phyloP scores from a whole-genome alignment of 1,284 basidiomycete genomes.

The Coriolopsis trogii region DNA sequence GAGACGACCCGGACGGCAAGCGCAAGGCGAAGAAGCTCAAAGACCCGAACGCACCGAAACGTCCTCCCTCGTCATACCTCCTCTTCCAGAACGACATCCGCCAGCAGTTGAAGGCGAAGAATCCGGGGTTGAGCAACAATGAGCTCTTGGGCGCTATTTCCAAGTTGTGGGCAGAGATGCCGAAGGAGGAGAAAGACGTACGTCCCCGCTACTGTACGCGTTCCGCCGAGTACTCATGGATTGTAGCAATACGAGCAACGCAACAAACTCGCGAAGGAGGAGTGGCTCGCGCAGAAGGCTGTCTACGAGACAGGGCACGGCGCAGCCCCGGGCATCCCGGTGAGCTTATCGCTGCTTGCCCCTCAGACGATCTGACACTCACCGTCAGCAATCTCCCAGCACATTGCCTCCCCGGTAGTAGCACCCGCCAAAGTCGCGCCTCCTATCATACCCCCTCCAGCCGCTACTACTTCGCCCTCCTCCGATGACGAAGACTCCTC shows the following conservation, averaged over 20 bases:
- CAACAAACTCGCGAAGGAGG: conserved; percentile 39
- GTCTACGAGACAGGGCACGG: conserved; percentile 32
- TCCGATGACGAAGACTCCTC: not conserved
- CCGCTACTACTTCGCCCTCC: too few species aligned
- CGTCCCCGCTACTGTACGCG: conserved; percentile 20
- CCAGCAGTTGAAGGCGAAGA: conserved; percentile 64
- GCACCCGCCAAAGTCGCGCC: too few species aligned
- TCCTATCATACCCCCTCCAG: too few species aligned
- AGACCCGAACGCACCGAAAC: conserved; percentile 94
- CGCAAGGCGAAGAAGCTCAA: conserved; percentile 60
- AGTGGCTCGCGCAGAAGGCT: conserved; percentile 37
- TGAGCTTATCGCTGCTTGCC: conserved; percentile 2
- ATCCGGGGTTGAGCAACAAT: conserved; percentile 69
- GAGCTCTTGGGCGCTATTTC: conserved; percentile 78
- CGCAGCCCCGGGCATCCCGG: conserved; percentile 3
- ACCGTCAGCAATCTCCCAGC: not conserved
- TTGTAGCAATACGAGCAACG: conserved; percentile 40
- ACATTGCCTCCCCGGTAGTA: too few species aligned
- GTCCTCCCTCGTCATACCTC: conserved; percentile 93
- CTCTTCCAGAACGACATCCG: conserved; percentile 94
- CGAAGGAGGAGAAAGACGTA: conserved; percentile 75
- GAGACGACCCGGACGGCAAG: conserved; percentile 48
- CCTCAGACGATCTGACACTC: not conserved
- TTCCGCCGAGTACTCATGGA: not conserved
- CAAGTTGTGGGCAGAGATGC: conserved; percentile 74